Base-by-base conservation (phyloP, 2,329 filamentous ascomycete species). In the Claviceps lovelessii region DNA sequence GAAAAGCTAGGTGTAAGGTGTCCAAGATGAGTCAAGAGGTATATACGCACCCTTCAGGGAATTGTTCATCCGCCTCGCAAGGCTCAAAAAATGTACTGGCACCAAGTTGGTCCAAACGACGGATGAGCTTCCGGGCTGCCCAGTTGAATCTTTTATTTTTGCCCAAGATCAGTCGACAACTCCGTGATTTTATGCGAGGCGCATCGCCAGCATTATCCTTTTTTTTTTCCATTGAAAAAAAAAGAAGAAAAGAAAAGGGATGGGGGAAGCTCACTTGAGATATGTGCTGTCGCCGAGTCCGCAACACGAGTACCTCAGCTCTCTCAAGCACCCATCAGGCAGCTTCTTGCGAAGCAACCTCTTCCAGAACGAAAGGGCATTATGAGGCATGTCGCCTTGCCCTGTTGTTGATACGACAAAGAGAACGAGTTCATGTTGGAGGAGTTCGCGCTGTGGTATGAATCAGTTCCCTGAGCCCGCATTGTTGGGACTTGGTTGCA, bases 271-370 rank as follows among this genome's bases (percentile, higher is more conserved):
- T 60, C 74, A 93, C 84, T 94, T 91, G 55, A 86, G 78, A 75
- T 98, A 98, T 1, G 90, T 95, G 64, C 87, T 95, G 69, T 98
- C 93, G 0, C 93, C 93, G 1, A 97, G 77, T 0, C 93, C 93
- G 73, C 97, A 95, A 0, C 85, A 86, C 3, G 88, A 85, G 69
- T 95, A 97, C 1, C 74, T 77, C 58, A 95, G 72, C 39, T 78
- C 76, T 42, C 73, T 66, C 44, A 98, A 73, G 62, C 84, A 90
- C 17, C 78, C 80, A 3, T 83, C 76, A 13, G 85, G 80, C 33
- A 98, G 77, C 61, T 82, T 88, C 68, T 86, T 90, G 60, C 88
- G 79, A 19, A 95, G 75, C 42, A 98, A 75, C 57, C 82, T 86
- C 65, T 81, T 89, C 93, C 93, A 98, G 65, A 98, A 90, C 1